Conservation (phyloP, 345 rosid species). For the Gossypium bickii region DNA sequence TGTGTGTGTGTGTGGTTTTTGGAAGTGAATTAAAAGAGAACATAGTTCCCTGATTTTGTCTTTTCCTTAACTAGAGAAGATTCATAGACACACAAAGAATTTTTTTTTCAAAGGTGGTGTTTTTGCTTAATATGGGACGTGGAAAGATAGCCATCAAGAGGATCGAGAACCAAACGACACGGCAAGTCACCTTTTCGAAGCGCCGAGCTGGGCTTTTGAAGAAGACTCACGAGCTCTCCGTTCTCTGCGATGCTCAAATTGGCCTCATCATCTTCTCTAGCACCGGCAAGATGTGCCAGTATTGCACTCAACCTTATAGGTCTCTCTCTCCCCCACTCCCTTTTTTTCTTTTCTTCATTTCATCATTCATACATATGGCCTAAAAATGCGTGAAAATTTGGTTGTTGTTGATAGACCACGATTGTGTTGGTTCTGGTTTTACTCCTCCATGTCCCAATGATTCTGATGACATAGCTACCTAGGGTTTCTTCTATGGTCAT, state of each 20-base stretch:
- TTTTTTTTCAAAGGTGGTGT: background rate
- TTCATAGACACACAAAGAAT: background rate
- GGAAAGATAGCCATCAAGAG: conserved; percentile 25
- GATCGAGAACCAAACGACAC: conserved; percentile 25
- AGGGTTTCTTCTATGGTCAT: too few relatives aligned
- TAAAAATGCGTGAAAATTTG: too few relatives aligned
- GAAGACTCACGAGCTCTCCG: conserved; percentile 24
- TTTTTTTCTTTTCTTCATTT: background rate
- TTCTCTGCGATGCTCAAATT: conserved; percentile 24
- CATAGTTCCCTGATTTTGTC: background rate
- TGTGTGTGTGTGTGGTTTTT: background rate
- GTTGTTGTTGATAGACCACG: too few relatives aligned
- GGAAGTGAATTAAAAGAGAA: conserved; percentile 15
- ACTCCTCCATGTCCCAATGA: too few relatives aligned
- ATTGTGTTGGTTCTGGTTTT: too few relatives aligned
- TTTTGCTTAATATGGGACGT: conserved; percentile 15
- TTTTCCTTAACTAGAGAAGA: conserved; percentile 14
- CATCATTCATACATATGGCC: background rate
- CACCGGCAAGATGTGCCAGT: conserved; percentile 26
- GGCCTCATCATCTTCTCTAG: conserved; percentile 26
- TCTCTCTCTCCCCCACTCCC: background rate
- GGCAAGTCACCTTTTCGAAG: conserved; percentile 25
- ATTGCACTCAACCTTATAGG: conserved; percentile 14
- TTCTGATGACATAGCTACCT: too few relatives aligned
- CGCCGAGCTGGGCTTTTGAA: conserved; percentile 22